Base-by-base conservation (phyloP, 2,329 filamentous ascomycete species). In the Aphanocladium album region DNA sequence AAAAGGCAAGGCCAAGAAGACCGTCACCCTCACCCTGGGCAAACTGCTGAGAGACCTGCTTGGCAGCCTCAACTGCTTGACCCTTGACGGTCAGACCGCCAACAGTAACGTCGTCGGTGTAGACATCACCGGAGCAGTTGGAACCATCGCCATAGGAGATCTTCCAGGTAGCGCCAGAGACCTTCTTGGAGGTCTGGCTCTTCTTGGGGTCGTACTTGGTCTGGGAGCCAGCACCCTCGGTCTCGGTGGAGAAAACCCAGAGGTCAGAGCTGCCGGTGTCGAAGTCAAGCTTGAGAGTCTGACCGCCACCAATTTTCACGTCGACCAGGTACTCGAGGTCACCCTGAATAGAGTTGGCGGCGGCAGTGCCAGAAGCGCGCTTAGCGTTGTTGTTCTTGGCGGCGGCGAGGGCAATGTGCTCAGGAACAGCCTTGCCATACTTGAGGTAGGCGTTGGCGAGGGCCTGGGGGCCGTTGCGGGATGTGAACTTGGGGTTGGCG, bases 361-460 rank as follows among this genome's bases (percentile, higher is more conserved):
- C 49, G 53, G 30, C 60, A 33, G 25, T 47, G 27, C 60, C 60
- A 16, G 46, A 45, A 25, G 35, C 45, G n/a, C 60, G 60, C 52
- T 57, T 57, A 30, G 19, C 27, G 41, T 46, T 52, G 16, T 7
- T 47, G 27, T 52, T 76, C 49, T 78, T 72, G n/a, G 83, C 73
- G 47, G 74, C 67, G 2, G 80, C 77, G 63, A 84, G 86, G 63
- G 76, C 78, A 65, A 84, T 77, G 54, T 80, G 76, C 33, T 70
- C 68, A 5, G 79, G 80, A 35, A 85, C 76, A 45, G 73, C 79
- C 19, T 62, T 66, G 63, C 68, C 66, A 51, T 67, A 75, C 68
- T 76, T 76, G 63, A 56, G 60, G 68, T 74, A 74, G 46, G 68
- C 69, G 60, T 69, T 72, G 66, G 72, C 73, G 19, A 75, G 66